These are phyloP conservation scores for Silene coronaria DNA, from an alignment of 179 eudicot genomes.

Conservation along the genomic window DNA sequence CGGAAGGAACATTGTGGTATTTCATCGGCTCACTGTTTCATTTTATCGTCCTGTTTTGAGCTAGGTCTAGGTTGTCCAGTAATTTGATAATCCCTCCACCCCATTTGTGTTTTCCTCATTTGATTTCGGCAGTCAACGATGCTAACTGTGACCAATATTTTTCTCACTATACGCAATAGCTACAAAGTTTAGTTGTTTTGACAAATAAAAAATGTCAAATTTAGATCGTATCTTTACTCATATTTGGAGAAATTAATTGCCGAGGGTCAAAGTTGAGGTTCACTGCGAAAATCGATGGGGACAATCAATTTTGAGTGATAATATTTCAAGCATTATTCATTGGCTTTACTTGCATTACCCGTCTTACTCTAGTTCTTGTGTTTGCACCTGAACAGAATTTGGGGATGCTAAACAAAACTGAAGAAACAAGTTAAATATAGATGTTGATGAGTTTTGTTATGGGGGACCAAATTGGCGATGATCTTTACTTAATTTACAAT, in stretches of 20 bases:
- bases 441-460: background rate
- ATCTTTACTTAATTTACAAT: too few relatives aligned
- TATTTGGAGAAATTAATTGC: background rate
- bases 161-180: background rate
- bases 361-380: background rate
- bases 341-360: background rate
- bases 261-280: background rate
- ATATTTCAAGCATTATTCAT: too few relatives aligned
- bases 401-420: background rate
- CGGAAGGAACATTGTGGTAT: conserved; percentile 68
- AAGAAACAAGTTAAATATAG: background rate
- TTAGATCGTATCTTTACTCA: background rate
- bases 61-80: background rate
- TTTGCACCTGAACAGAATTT: background rate
- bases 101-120: background rate
- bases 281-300: too few relatives aligned
- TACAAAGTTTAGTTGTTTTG: background rate
- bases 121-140: background rate
- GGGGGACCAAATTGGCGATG: too few relatives aligned
- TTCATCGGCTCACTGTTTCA: conserved; percentile 6
- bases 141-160: background rate
- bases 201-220: background rate
- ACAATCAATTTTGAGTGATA: too few relatives aligned
- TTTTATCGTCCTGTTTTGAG: background rate
- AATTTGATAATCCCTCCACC: background rate